Conservation (phyloP, 2,329 filamentous ascomycete species). For the Atkinsonella texensis region DNA sequence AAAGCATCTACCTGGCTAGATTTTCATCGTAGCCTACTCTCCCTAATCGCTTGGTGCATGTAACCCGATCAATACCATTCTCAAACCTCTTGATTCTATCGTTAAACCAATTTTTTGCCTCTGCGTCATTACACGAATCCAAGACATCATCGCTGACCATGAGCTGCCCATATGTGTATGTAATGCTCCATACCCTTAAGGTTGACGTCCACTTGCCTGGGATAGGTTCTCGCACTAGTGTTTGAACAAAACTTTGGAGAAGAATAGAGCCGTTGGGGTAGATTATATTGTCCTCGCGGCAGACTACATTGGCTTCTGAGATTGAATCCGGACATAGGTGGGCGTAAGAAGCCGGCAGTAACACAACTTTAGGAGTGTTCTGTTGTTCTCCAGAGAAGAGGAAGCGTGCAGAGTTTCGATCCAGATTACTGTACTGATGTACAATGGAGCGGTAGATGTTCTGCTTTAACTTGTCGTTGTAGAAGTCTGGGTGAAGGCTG, state of each 20-base stretch:
- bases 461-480: not conserved
- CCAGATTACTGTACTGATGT: not conserved
- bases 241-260: constrained; percentile 5
- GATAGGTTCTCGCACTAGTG: constrained; percentile 1
- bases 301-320: not conserved
- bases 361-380: not conserved
- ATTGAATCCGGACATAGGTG: not conserved
- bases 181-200: constrained; percentile 1
- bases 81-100: not conserved
- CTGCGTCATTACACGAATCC: constrained; percentile 3
- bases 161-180: constrained; percentile 3
- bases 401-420: constrained; percentile 2
- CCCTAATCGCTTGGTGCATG: constrained; percentile 5
- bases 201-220: constrained; percentile 2
- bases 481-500: not conserved
- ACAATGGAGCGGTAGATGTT: constrained; percentile 2
- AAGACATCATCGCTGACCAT: constrained; percentile 3
- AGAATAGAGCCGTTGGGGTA: constrained; percentile 3
- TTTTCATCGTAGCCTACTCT: constrained; percentile 4
- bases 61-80: constrained; percentile 2
- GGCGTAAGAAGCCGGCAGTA: constrained; percentile 2
- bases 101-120: constrained; percentile 3
- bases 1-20: not conserved
- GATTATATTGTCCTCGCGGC: constrained; percentile 1
- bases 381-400: not conserved